A percentile compares a stretch with the other conserved stretches of the same genome.
phyloP scores from a whole-genome alignment of 225 moss, liverwort and hornwort species.

The Marchantia paleacea region DNA sequence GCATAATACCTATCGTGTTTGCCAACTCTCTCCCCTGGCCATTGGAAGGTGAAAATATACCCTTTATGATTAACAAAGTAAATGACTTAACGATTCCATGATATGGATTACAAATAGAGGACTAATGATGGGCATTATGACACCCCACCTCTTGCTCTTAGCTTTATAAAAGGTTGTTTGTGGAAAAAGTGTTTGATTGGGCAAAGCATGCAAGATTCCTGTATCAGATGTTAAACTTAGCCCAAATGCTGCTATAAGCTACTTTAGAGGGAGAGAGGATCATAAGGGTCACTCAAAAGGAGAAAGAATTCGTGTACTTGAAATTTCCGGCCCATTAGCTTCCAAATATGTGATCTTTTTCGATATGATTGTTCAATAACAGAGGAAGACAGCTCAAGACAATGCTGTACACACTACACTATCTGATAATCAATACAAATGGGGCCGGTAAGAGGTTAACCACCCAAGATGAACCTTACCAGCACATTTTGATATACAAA shows the following conservation, averaged over 20 bases:
- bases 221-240: no score
- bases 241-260: neutral
- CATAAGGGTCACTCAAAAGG: neutral
- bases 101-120: no score
- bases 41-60: no score
- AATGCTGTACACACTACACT: conserved; percentile 31
- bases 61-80: no score
- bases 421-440: conserved; percentile 19
- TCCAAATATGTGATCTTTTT: conserved; percentile 4
- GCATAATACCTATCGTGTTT: no score
- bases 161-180: no score
- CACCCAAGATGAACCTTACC: neutral
- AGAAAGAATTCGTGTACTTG: neutral
- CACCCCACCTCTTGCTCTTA: no score
- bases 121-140: no score
- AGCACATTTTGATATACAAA: conserved; percentile 23
- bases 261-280: neutral
- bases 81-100: no score
- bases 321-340: conserved; percentile 11
- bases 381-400: conserved; percentile 21
- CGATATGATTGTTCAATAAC: conserved; percentile 10
- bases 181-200: no score
- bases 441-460: neutral
- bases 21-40: no score
- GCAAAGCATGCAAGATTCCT: no score